These are phyloP conservation scores for Malania oleifera DNA, from an alignment of 164 flowering plant species.

Conservation along the genomic window DNA sequence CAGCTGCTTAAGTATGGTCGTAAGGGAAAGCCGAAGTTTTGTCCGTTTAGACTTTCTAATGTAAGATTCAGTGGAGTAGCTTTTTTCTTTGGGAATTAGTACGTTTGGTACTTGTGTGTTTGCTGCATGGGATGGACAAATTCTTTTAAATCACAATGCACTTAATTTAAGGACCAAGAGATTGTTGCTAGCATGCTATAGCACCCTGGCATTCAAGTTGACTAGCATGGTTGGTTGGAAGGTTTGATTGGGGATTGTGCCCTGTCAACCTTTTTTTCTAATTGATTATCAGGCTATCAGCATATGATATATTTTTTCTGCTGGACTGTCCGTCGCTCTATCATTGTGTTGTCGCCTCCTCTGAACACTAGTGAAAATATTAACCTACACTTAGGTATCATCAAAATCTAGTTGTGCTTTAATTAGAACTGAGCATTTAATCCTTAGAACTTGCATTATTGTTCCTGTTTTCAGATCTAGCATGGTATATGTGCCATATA, in stretches of 20 bases:
- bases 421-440: too few relatives aligned
- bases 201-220: not conserved
- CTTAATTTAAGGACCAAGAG: too few relatives aligned
- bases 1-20: conserved; percentile 96
- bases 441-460: too few relatives aligned
- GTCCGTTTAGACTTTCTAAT: conserved; percentile 80
- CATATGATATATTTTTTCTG: too few relatives aligned
- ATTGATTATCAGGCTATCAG: not conserved
- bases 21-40: conserved; percentile 94
- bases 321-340: not conserved
- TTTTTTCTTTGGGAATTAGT: too few relatives aligned
- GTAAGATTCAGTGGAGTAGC: conserved; percentile 38
- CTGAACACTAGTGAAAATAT: too few relatives aligned
- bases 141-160: not conserved
- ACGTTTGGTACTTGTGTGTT: not conserved
- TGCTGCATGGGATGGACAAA: not conserved
- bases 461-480: too few relatives aligned
- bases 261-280: not conserved
- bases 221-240: not conserved
- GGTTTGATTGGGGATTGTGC: not conserved
- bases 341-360: not conserved
- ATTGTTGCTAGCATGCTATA: not conserved
- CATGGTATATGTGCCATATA: too few relatives aligned
- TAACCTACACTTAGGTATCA: too few relatives aligned
- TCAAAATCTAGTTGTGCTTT: too few relatives aligned